Evolutionary conservation across 495 filamentous ascomycete genomes (phyloP), one percentile per base, ranked within the genome.

Genomic region (Trichoderma parareesei): DNA sequence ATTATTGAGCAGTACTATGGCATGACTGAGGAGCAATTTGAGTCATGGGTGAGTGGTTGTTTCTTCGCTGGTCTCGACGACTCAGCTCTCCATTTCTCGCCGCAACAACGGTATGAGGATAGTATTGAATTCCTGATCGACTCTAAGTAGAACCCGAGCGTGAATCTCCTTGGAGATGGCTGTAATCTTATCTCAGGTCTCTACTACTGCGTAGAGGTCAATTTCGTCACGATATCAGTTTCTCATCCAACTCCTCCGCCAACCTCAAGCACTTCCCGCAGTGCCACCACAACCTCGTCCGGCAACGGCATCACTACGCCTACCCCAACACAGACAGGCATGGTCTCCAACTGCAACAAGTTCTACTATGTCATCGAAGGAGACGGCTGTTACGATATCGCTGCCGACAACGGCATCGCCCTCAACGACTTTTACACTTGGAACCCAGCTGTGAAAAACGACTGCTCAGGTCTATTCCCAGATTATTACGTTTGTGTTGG

Each of bases 371-470:
- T 70, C 0, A 13, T 27, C 2, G 37, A 27, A 1, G 72, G 69
- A 0, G 67, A 71, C 1, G 62, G 48, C 14, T 73, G 73, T 61
- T 44, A 40, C 3, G 60, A 13, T 5, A 70, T 72, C 40, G 37
- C 35, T 27, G 13, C 18, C 11, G 67, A 67, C 35, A 61, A 64
- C 9, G 73, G 71, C 33, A 71, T 79, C 35, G 66, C 69, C 27
- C 65, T 71, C n/a, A 67, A 67, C 8, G 49, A 76, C 6, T 70
- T 82, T 63, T 69, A 68, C 16, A 40, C 61, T 62, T 77, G 71
- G 71, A 82, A 82, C 67, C 66, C 75, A 0, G 78, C 74, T 53
- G 68, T 80, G 48, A 65, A 75, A 6, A 62, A 5, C 41, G 37
- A n/a, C 9, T 62, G 60, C 41, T 11, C 60, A 6, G 8, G 18